phyloP scores from a whole-genome alignment of 140 eudicot species.

The Senecio squalidus region DNA sequence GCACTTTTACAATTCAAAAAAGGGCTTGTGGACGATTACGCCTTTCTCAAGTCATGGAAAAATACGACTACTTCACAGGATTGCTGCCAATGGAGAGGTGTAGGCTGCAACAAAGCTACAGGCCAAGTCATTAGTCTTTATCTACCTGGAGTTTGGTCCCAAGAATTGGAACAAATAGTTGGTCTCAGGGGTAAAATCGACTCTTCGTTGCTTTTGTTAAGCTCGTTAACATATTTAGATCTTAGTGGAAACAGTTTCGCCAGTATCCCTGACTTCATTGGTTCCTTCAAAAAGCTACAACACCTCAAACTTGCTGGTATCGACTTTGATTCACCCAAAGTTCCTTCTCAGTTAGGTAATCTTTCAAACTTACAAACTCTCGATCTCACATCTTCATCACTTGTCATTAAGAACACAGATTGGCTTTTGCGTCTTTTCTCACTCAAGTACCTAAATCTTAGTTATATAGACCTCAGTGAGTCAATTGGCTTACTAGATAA shows the following conservation, averaged over 20 bases:
- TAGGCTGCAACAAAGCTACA: conserved; percentile 32
- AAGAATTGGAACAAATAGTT: conserved; percentile 11
- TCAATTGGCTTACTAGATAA: conserved; percentile 7
- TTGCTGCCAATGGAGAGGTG: conserved; percentile 45
- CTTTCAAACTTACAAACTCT: conserved; percentile 33
- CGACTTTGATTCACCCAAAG: conserved; percentile 17
- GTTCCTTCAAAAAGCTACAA: conserved; percentile 18
- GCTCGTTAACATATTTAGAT: conserved; percentile 33
- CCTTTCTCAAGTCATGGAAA: conserved; percentile 40
- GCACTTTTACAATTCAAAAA: conserved; percentile 32
- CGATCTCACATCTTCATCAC: conserved; percentile 20
- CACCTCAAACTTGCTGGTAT: conserved; percentile 13
- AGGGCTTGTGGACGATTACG: conserved; percentile 18
- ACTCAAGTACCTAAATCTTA: conserved; percentile 31
- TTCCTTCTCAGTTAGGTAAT: conserved; percentile 30
- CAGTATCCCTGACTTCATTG: conserved; percentile 25
- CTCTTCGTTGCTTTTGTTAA: conserved; percentile 24
- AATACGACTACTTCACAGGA: conserved; percentile 9
- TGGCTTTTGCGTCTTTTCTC: conserved; percentile 33
- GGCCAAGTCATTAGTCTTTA: conserved; percentile 32
- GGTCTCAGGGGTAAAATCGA: conserved; percentile 29
- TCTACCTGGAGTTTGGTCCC: conserved; percentile 13
- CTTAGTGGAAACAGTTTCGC: conserved; percentile 29
- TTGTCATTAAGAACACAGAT: conserved; percentile 18
- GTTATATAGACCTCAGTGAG: conserved; percentile 20